phyloP scores from a whole-genome alignment of 345 rosid species.

The Raphanus sativus region DNA sequence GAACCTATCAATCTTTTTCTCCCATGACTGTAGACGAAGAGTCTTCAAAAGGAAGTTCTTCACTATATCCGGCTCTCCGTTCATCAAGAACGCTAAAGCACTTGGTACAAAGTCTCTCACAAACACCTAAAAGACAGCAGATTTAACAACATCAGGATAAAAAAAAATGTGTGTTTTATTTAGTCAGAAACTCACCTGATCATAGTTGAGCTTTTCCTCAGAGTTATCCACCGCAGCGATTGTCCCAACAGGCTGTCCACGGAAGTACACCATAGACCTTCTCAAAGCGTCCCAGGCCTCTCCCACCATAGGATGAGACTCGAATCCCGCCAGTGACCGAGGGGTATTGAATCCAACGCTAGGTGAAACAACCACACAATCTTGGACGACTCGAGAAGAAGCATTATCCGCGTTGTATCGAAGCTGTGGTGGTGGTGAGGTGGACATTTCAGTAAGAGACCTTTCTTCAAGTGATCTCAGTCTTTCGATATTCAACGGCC shows the following conservation, averaged over 20 bases:
- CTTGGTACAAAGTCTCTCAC: constrained; percentile 95
- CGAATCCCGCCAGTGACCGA: constrained; percentile 45
- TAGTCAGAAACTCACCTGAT: constrained; percentile 58
- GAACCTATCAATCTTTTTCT: constrained; percentile 94
- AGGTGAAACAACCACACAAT: constrained; percentile 55
- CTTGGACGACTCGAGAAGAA: constrained; percentile 25
- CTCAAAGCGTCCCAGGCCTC: constrained; percentile 93
- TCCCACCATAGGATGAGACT: constrained; percentile 63
- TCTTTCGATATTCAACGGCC: constrained; percentile 70
- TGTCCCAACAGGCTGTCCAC: constrained; percentile 88
- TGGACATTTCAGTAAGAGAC: constrained; percentile 51
- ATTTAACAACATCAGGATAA: not conserved
- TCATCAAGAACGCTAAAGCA: constrained; percentile 86
- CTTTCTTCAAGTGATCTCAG: constrained; percentile 71
- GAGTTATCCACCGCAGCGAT: constrained; percentile 83
- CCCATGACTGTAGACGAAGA: constrained; percentile 94
- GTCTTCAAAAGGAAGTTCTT: constrained; percentile 88
- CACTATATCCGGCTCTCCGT: constrained; percentile 81
- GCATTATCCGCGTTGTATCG: constrained; percentile 39
- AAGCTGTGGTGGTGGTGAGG: constrained; percentile 48
- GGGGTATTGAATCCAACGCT: constrained; percentile 61
- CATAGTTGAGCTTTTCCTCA: constrained; percentile 84
- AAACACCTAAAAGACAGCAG: constrained; percentile 57
- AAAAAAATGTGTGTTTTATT: not conserved
- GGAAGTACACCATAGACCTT: constrained; percentile 68